Evolutionary conservation across 768 basidiomycete species (phyloP).

Genomic region (Leucocoprinus birnbaumii): DNA sequence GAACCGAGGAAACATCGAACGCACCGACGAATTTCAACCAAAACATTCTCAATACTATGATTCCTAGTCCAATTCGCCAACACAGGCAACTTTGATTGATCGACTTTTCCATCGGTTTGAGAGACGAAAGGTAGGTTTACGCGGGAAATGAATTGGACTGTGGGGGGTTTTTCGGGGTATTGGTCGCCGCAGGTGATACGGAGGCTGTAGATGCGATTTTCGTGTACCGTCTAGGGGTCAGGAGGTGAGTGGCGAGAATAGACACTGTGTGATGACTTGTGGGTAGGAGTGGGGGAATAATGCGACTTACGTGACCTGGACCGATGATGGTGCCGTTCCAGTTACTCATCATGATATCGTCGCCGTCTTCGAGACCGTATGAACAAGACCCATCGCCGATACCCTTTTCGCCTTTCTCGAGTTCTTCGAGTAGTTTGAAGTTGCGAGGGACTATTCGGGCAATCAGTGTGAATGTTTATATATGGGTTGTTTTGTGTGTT

Average conservation of each 20-base stretch:
- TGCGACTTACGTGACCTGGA: constrained; percentile 85
- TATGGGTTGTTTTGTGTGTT: not conserved
- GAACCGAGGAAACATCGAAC: constrained; percentile 21
- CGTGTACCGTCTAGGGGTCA: constrained; percentile 89
- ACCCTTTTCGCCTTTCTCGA: constrained; percentile 99
- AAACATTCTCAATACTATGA: constrained; percentile 80
- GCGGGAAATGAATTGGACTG: constrained; percentile 80
- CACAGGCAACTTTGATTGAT: constrained; percentile 65
- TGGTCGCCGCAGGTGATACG: constrained; percentile 78
- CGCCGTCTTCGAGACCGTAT: constrained; percentile 92
- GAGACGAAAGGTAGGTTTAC: constrained; percentile 95
- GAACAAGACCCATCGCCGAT: constrained; percentile 98
- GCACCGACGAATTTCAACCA: constrained; percentile 92
- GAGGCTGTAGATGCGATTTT: constrained; percentile 97
- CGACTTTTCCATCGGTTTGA: constrained; percentile 72
- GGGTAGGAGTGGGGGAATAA: constrained; percentile 13
- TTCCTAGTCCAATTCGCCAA: constrained; percentile 74
- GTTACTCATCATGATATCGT: constrained; percentile 96
- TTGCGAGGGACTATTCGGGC: constrained; percentile 89
- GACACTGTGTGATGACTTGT: constrained; percentile 3
- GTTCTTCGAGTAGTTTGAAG: constrained; percentile 95
- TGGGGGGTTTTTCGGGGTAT: constrained; percentile 79
- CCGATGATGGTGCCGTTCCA: constrained; percentile 99
- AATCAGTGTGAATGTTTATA: not conserved
- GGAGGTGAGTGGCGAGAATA: constrained; percentile 3